A percentile compares a stretch with the other conserved stretches of the same genome.
These are phyloP conservation scores for Mycena latifolia DNA, from an alignment of 768 basidiomycete species.

Conservation along the genomic window DNA sequence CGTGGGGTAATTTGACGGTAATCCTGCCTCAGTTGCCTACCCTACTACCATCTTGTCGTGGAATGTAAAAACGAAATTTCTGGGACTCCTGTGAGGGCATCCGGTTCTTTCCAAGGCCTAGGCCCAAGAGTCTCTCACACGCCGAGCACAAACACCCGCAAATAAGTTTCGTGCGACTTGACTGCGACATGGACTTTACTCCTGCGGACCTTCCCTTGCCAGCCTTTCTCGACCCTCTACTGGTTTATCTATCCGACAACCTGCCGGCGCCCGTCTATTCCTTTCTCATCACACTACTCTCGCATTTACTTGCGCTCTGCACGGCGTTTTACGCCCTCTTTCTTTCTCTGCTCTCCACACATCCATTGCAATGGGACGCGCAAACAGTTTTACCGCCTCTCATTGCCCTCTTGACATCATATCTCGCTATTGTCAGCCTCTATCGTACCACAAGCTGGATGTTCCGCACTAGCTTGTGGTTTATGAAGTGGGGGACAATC, in stretches of 20 bases:
- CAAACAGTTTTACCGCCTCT: constrained; percentile 80
- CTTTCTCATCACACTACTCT: constrained; percentile 62
- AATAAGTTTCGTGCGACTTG: not conserved
- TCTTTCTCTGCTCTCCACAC: constrained; percentile 59
- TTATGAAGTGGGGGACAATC: constrained; percentile 83
- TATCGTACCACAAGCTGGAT: constrained; percentile 86
- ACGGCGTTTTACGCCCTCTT: constrained; percentile 63
- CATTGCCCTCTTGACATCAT: constrained; percentile 78
- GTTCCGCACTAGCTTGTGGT: constrained; percentile 73
- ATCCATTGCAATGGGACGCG: constrained; percentile 73
- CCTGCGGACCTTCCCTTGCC: constrained; percentile 53
- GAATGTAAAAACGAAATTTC: no score
- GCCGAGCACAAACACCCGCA: not conserved
- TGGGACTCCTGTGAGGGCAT: no score
- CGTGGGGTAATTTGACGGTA: no score
- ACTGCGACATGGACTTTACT: constrained; percentile 36
- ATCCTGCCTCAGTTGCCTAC: no score
- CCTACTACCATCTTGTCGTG: no score
- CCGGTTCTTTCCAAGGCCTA: no score
- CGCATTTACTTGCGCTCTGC: constrained; percentile 64
- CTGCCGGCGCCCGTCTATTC: constrained; percentile 71
- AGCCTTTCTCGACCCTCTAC: constrained; percentile 64
- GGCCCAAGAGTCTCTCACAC: no score
- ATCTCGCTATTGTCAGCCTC: constrained; percentile 80
- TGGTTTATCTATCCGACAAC: constrained; percentile 64